A percentile compares a stretch with the other conserved stretches of the same genome.
phyloP scores from a whole-genome alignment of 1,284 basidiomycete genomes.

The Ganoderma lingzhi region DNA sequence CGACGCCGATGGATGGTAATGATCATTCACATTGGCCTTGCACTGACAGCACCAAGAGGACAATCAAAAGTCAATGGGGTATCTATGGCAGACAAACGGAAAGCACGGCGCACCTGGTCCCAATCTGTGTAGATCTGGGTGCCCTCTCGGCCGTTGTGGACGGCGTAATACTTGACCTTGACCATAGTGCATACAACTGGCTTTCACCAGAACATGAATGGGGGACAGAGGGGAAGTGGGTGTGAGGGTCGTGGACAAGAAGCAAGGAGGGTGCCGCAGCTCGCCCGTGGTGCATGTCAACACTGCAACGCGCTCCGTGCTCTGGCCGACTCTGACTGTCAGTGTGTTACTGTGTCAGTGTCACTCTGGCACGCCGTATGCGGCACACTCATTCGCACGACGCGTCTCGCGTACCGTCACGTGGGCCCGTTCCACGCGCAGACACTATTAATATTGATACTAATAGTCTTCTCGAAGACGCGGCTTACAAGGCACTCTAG shows the following conservation, averaged over 20 bases:
- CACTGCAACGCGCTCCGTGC: constrained; percentile 1
- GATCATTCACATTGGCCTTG: constrained; percentile 25
- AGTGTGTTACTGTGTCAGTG: not conserved
- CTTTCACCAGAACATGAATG: not conserved
- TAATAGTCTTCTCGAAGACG: not conserved
- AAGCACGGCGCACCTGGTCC: constrained; percentile 52
- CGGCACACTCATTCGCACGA: not conserved
- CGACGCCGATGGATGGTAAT: not conserved
- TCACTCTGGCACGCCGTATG: not conserved
- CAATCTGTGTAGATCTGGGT: constrained; percentile 61
- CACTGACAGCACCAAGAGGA: constrained; percentile 10
- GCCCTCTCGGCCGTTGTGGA: constrained; percentile 59
- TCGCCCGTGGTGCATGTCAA: not conserved
- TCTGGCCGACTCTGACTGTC: not conserved
- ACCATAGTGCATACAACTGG: constrained; percentile 1
- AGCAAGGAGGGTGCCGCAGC: not conserved
- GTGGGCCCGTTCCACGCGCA: not conserved
- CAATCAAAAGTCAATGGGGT: not conserved
- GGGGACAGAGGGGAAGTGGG: not conserved
- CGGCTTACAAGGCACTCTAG: not conserved
- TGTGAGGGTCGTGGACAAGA: not conserved
- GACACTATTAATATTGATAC: not conserved
- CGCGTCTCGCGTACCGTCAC: constrained; percentile 14
- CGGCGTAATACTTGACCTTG: constrained; percentile 61
- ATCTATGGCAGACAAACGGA: not conserved